Evolutionary conservation across 257 asterid genomes (phyloP), one percentile per base, ranked within the genome.

Genomic region (Salvia miltiorrhiza): DNA sequence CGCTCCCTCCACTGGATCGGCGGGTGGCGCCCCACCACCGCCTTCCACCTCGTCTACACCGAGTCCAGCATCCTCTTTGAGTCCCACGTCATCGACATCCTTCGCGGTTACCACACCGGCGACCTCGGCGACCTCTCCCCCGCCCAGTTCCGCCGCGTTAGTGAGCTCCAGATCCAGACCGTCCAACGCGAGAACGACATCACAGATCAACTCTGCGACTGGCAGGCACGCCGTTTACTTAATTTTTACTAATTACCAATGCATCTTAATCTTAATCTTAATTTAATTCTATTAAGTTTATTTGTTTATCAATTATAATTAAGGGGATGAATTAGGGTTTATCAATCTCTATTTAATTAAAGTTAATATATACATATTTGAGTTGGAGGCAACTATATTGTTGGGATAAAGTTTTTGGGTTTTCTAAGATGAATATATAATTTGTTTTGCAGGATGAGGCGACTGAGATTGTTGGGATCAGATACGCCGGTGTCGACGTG

Each of bases 11-110:
- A 82, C 32, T 92, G 97, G 97, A 82, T 92, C 52, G 87, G 86
- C 4, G 98, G 98, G 0, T 90, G 96, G 97, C 82, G 98, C 0
- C 97, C 98, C 35, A 92, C 97, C 77, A 87, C 95, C 23, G 90
- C 89, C 14, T 89, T 86, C 73, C 98, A 92, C 82, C 76, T 92
- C 20, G 58, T 89, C 12, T 92, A 92, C 74, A 82, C 98, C 0
- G 96, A 92, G 76, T 78, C 90, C 1, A 85, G 97, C 84, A 82
- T 92, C 49, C 69, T 82, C 14, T 89, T 92, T 37, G 96, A 92
- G 84, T 70, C 88, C n/a, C 94, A 82, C 41, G 85, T 89, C 16
- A 45, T 79, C n/a, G 90, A 90, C 3, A 84, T 86, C 13, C 88
- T 90, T 16, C 82, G 84, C 0, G 98, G 98, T 0, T 13, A 76